Base-by-base conservation (phyloP, 768 basidiomycete genomes). In the Suillus subalutaceus region DNA sequence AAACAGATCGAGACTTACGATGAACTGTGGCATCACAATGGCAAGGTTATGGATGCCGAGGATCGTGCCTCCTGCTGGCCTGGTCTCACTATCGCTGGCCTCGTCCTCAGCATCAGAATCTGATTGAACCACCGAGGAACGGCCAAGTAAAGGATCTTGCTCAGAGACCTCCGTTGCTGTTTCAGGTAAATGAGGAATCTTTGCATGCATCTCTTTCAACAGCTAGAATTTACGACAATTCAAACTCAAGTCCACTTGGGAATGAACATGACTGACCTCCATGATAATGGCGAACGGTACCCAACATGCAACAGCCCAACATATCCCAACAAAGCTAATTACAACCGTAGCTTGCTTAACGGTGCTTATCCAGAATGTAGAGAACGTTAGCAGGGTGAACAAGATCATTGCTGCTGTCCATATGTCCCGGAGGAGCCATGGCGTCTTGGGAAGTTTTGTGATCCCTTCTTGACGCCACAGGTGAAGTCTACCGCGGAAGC, bases 231-330 rank as follows among this genome's bases (percentile, higher is more conserved):
- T 52, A 26, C 52, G n/a, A 20, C 30, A 38, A 65, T 18, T 63
- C 12, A 40, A 35, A 62, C 61, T n/a, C 44, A 60, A 50, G 2
- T 20, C 18, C 41, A 32, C 20, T 23, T 30, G 12, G 57, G n/a
- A 43, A 41, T 67, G 41, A 88, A 89, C 84, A 92, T 35, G 5
- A 71, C 85, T 60, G 68, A 87, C 94, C 87, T 96, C 96, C 96
- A 98, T 98, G 78, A 98, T 94, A 72, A 97, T 95, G 23, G 96
- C 92, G 70, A 97, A 97, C 3, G 96, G 96, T 18, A 94, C 93
- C 96, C 96, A 97, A 80, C 93, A 94, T n/a, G 96, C 94, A 48
- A 97, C 93, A 12, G 95, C 93, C 96, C 96, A 98, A 76, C 92
- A 96, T 44, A 97, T 91, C 52, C 96, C 96, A 30, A 97, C 88